These are phyloP conservation scores for Multifurca ochricompacta DNA, from an alignment of 768 basidiomycete species.

Conservation along the genomic window DNA sequence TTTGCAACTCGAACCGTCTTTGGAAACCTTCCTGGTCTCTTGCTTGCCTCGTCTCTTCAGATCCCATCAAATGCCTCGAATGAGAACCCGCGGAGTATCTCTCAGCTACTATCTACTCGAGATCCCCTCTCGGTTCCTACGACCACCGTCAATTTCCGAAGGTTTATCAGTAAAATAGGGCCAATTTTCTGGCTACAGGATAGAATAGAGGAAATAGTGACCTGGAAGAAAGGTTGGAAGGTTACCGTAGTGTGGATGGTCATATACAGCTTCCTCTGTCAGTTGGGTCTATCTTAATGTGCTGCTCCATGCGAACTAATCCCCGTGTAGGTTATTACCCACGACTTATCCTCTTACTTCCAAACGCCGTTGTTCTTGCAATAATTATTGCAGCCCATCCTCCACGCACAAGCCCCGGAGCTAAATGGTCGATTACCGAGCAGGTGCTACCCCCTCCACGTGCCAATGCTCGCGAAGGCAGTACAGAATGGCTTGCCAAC, in stretches of 20 bases:
- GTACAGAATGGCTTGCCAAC: slow-evolving; percentile 78
- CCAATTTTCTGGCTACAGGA: slow-evolving; percentile 90
- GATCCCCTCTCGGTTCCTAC: slow-evolving; percentile 73
- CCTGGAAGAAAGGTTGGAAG: slow-evolving; percentile 75
- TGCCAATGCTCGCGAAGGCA: slow-evolving; percentile 46
- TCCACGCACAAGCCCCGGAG: slow-evolving; percentile 20
- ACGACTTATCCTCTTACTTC: slow-evolving; percentile 59
- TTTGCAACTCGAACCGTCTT: slow-evolving; percentile 12
- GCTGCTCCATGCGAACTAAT: neutral
- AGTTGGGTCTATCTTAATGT: slow-evolving; percentile 25
- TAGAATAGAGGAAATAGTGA: slow-evolving; percentile 71
- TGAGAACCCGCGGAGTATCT: slow-evolving; percentile 23
- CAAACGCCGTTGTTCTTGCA: slow-evolving; percentile 51
- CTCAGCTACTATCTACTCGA: slow-evolving; percentile 43
- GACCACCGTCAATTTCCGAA: slow-evolving; percentile 70
- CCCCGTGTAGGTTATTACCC: slow-evolving; percentile 62
- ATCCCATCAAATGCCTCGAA: neutral
- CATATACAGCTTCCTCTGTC: slow-evolving; percentile 73
- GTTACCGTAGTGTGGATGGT: slow-evolving; percentile 70
- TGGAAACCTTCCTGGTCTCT: slow-evolving; percentile 15
- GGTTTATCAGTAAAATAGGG: slow-evolving; percentile 69
- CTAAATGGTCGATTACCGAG: neutral
- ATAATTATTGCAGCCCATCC: slow-evolving; percentile 65
- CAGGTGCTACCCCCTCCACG: slow-evolving; percentile 29
- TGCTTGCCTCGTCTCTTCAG: slow-evolving; percentile 19